Evolutionary conservation across 2,329 filamentous ascomycete genomes (phyloP), one percentile per base, ranked within the genome.

Genomic region (Botryotinia convoluta): DNA sequence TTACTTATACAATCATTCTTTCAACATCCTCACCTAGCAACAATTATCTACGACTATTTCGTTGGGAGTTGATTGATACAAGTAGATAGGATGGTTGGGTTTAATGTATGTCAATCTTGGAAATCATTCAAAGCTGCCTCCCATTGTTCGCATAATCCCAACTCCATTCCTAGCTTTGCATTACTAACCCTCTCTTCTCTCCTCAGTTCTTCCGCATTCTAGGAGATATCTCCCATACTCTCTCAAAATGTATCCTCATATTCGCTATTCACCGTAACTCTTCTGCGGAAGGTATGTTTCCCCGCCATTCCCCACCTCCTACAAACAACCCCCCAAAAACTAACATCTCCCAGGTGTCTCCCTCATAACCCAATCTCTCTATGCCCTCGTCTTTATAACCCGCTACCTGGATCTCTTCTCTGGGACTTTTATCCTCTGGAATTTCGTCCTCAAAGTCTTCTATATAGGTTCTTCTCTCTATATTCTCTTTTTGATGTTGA

Each of bases 161-260:
- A 20, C 29, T 20, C 35, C 16, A 8, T 61, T 29, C n/a, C 42
- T 35, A 69, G 18, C 44, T 6, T 44, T 71, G 10, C 14, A 42
- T 35, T 64, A 39, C 60, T 65, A 6, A 45, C 60, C 9, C 26
- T 67, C 39, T 48, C 44, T 54, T n/a, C 57, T 59, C 14, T 3
- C 26, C 16, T 12, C 64, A 81, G 80, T 78, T 87, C 74, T 91
- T 97, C 83, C 93, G 94, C 79, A 88, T 97, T 79, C 82, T 94
- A 79, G 95, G 89, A 81, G 95, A 98, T 82, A 83, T 95, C 79
- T 93, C 92, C 79, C 95, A 98, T 82, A 89, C 93, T 63, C 86
- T 90, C 67, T 96, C 94, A 73, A 98, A 97, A 87, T 90, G 91
- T 82, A 96, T 98, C 81, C 87, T 98, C 78, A 94, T 98, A 84